Base-by-base conservation (phyloP, 768 basidiomycete species). In the Termitomyces sp. region DNA sequence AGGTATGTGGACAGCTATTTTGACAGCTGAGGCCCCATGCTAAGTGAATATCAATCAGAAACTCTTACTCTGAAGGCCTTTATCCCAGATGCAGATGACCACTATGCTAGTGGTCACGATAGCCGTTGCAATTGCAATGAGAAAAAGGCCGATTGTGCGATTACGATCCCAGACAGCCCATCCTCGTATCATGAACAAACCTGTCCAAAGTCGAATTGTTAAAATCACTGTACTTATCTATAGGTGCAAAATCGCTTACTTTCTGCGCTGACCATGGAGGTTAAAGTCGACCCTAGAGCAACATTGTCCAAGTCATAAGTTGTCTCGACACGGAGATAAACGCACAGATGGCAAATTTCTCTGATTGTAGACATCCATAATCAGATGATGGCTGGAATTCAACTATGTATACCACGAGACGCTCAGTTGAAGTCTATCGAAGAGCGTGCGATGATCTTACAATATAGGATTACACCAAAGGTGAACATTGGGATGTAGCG, bases 401-500 rank as follows among this genome's bases (percentile, higher is more conserved):
- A 12, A 21, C 41, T 42, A 17, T 42, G 19, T 40, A 19, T 40
- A 3, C 11, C 41, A 17, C 34, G 19, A 0, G 10, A 10, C 21
- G 41, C n/a, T 19, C 4, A 40, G 17, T 1, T 11, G 11, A 11
- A 19, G 19, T 42, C 41, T 10, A 5, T 1, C 11, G 4, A 1
- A 10, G 21, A 3, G 21, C 10, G 21, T 21, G 3, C 4, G 4
- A 42, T 42, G 11, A 21, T 42, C 41, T 21, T 21, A 42, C 41
- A 0, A 21, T 49, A 49, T 8, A 54, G 12, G 21, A 49, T 4
- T 4, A 54, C 53, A 4, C 29, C 38, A 4, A 53, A 17, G 10
- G 58, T 47, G n/a, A 43, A 11, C 2, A 58, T 37, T 9, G 60
- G 57, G 9, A 58, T 34, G 31, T 58, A 58, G 27, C 60, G 46